Evolutionary conservation across 148 eudicot genomes (phyloP), one percentile per base, ranked within the genome.

Genomic region (Mesembryanthemum crystallinum): DNA sequence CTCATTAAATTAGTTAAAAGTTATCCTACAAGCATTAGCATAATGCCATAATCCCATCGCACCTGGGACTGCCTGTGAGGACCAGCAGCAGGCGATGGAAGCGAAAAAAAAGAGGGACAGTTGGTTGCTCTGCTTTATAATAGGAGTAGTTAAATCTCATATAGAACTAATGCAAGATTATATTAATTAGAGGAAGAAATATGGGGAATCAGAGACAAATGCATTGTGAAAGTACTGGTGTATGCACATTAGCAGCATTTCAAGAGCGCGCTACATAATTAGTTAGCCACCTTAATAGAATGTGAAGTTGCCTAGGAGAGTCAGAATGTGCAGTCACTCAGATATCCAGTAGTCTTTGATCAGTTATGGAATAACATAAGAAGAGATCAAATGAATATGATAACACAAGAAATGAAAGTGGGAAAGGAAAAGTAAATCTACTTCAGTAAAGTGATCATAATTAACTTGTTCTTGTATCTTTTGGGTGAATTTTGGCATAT

Each of bases 41-140:
- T 73, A 73, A 72, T 73, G n/a, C n/a, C n/a, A n/a, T n/a, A n/a
- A n/a, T n/a, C 72, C 66, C 72, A 72, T 77, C 33, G 49, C 69
- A 61, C 74, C 68, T 69, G 67, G 67, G 25, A 39, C n/a, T 27
- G 54, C 35, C n/a, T n/a, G n/a, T n/a, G n/a, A n/a, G n/a, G n/a
- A n/a, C n/a, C n/a, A n/a, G n/a, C n/a, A n/a, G n/a, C n/a, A n/a
- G n/a, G n/a, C n/a, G n/a, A n/a, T n/a, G n/a, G n/a, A n/a, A n/a
- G n/a, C n/a, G n/a, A n/a, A n/a, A n/a, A n/a, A n/a, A n/a, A n/a
- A n/a, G n/a, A n/a, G n/a, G n/a, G n/a, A n/a, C n/a, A n/a, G n/a
- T n/a, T n/a, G n/a, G n/a, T n/a, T n/a, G n/a, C n/a, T n/a, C n/a
- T n/a, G n/a, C n/a, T n/a, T n/a, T n/a, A n/a, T n/a, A 62, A 18